phyloP scores from a whole-genome alignment of 2,329 filamentous ascomycete genomes.

The Emergomyces orientalis region DNA sequence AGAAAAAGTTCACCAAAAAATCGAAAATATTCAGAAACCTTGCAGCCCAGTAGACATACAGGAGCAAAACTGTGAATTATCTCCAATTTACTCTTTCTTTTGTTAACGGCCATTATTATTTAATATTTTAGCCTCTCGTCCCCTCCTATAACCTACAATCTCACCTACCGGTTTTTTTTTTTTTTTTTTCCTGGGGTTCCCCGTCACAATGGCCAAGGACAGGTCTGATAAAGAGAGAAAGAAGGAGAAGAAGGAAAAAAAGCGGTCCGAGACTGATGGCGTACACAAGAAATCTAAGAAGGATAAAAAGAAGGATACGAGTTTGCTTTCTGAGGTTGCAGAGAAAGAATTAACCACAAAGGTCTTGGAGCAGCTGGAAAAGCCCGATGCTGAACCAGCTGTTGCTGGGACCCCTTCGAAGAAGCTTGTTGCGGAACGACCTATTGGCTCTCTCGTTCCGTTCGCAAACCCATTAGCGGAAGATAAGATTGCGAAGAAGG shows the following conservation, averaged over 20 bases:
- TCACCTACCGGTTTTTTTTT: background rate
- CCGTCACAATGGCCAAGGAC: conserved; percentile 37
- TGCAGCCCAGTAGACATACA: background rate
- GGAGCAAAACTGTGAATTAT: background rate
- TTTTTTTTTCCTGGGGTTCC: background rate
- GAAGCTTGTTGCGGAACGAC: conserved; percentile 17
- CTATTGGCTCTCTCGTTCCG: conserved; percentile 40
- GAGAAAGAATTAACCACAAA: conserved; percentile 33
- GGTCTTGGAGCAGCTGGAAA: conserved; percentile 27
- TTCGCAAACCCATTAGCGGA: conserved; percentile 44
- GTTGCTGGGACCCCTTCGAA: conserved; percentile 21
- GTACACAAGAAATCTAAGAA: conserved; percentile 41
- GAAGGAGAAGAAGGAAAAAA: conserved; percentile 37
- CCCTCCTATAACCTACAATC: background rate
- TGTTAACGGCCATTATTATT: background rate
- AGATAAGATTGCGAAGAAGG: conserved; percentile 44
- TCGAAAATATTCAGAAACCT: background rate
- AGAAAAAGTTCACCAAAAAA: background rate
- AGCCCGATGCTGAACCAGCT: conserved; percentile 20
- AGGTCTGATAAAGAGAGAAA: conserved; percentile 34
- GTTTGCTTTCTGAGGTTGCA: conserved; percentile 30
- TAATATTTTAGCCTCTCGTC: background rate
- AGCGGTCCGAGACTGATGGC: conserved; percentile 37
- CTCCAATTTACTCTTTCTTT: background rate
- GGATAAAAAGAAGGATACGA: conserved; percentile 38